Conservation (phyloP, 2,329 filamentous ascomycete genomes). For the Sporothrix sp. region DNA sequence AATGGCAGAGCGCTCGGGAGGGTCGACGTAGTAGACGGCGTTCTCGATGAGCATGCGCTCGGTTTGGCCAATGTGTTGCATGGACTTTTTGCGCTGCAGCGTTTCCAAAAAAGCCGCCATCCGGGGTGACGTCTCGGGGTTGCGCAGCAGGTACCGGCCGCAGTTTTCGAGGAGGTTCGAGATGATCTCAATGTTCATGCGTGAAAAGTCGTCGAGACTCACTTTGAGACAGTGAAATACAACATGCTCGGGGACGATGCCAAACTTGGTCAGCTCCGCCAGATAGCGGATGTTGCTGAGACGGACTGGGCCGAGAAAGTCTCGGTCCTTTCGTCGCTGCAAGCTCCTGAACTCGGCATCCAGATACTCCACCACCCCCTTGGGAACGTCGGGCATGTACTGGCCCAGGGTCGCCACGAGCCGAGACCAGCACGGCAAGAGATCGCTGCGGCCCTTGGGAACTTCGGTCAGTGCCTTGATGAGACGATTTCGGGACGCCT, state of each 20-base stretch:
- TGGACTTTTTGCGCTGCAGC: constrained; percentile 87
- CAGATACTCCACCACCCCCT: constrained; percentile 81
- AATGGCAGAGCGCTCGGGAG: constrained; percentile 84
- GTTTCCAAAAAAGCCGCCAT: constrained; percentile 95
- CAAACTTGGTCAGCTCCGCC: constrained; percentile 94
- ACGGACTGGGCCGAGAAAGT: constrained; percentile 88
- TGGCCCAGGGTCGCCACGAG: constrained; percentile 86
- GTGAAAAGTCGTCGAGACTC: constrained; percentile 91
- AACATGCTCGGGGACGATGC: constrained; percentile 94
- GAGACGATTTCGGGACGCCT: constrained; percentile 88
- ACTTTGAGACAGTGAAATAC: constrained; percentile 99
- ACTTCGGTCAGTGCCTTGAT: constrained; percentile 91
- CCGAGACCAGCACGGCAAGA: constrained; percentile 84
- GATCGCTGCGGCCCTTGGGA: constrained; percentile 84
- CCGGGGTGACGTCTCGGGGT: constrained; percentile 81
- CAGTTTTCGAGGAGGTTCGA: constrained; percentile 95
- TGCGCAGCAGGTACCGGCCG: constrained; percentile 84
- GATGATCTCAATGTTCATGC: constrained; percentile 99
- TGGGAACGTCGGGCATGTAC: constrained; percentile 90
- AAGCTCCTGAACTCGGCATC: constrained; percentile 96
- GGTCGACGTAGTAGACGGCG: constrained; percentile 94
- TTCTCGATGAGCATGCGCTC: constrained; percentile 99
- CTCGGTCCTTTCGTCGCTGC: constrained; percentile 93
- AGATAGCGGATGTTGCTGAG: constrained; percentile 95
- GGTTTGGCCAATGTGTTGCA: constrained; percentile 88